phyloP scores from a whole-genome alignment of 23 red algal species.

The Agarophyton chilense region DNA sequence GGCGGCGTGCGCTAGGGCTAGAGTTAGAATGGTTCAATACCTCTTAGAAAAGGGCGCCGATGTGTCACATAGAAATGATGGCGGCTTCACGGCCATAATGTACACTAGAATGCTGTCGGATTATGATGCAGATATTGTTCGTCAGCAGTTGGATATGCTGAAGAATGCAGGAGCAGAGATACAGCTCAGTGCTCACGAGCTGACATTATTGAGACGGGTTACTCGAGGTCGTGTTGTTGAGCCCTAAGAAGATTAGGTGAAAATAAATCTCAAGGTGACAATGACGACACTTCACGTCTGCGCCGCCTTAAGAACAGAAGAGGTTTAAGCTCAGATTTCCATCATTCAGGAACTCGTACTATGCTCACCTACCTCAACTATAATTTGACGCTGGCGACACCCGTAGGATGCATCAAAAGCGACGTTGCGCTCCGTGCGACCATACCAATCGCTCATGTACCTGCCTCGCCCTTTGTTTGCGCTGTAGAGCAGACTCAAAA shows the following conservation, averaged over 20 bases:
- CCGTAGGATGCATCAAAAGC: no score
- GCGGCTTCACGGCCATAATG: constrained; percentile 77
- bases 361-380: no score
- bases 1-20: constrained; percentile 61
- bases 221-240: constrained; percentile 47
- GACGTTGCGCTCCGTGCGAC: no score
- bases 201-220: constrained; percentile 5
- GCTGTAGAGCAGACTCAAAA: no score
- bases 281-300: no score
- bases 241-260: neutral
- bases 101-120: constrained; percentile 66
- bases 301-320: no score
- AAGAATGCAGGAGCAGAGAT: constrained; percentile 53
- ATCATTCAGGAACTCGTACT: no score
- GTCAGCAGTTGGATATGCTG: constrained; percentile 56
- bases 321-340: no score
- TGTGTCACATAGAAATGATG: constrained; percentile 73
- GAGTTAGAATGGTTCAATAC: constrained; percentile 64
- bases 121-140: constrained; percentile 50
- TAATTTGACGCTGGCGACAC: no score
- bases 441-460: no score
- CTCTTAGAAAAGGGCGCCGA: constrained; percentile 66
- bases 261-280: no score
- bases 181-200: constrained; percentile 28
- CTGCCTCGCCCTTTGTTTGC: no score